Base-by-base conservation (phyloP, 257 asterid species). In the Lavandula angustifolia region DNA sequence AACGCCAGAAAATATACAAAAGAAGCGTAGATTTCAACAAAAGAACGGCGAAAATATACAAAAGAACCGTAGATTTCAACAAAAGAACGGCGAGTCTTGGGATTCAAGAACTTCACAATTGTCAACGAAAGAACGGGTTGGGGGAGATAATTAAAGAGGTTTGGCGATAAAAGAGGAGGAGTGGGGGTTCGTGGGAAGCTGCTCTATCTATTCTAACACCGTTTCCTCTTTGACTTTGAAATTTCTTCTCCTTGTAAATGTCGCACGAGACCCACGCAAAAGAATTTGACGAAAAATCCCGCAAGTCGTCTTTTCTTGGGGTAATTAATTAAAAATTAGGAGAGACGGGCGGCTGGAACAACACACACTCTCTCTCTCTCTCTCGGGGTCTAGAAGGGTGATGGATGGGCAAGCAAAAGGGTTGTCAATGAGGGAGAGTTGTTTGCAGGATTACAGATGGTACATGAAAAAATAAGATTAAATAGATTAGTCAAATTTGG, bases 151-250 rank as follows among this genome's bases (percentile, higher is more conserved):
- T 64, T 72, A 62, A 22, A 32, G 54, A 46, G 78, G 47, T 76
- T 77, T 66, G 73, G 70, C 46, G 22, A 65, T 22, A 59, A 67
- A 37, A 47, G 14, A 54, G 64, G 41, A 16, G 66, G 60, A 9
- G 58, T 2, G 52, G 14, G 14, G 70, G 60, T 42, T 55, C 51
- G 69, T 58, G 73, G 60, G 61, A 65, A 58, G 64, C 72, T 68
- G 62, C 56, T 46, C 60, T 27, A 34, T 35, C 64, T 37, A 16
- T 51, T 5, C 40, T 27, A 52, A 42, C 58, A 37, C 72, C 51
- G 40, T 55, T 73, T 73, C 65, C 58, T 56, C 52, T 71, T 71
- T 80, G 85, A 77, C 85, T 76, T 77, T 65, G 78, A 80, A 74
- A 67, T 58, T 66, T 80, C 80, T 69, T 58, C 64, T 8, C 72